These are phyloP conservation scores for Sarocladium oryzae DNA, from an alignment of 2,329 filamentous ascomycete species.

Conservation along the genomic window DNA sequence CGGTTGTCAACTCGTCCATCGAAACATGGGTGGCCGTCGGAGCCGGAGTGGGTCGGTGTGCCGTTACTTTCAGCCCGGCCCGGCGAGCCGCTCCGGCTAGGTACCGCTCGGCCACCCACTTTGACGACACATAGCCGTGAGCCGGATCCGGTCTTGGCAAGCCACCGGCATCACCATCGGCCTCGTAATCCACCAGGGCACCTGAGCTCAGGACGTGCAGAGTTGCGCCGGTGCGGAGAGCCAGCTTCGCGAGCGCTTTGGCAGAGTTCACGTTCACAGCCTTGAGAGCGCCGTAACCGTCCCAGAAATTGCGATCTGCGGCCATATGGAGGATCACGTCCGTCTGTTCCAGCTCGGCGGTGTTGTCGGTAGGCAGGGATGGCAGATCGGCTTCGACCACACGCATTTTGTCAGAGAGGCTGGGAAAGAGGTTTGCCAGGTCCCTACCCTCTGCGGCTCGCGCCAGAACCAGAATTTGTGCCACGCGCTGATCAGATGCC, in stretches of 20 bases:
- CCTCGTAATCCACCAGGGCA: background rate
- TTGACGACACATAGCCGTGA: background rate
- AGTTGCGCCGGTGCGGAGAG: background rate
- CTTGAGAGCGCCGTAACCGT: background rate
- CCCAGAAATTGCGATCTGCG: constrained; percentile 9
- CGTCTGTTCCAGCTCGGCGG: no score
- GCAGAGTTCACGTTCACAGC: constrained; percentile 3
- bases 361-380: background rate
- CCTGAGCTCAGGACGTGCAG: constrained; percentile 4
- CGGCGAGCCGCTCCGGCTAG: background rate
- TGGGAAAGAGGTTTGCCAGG: no score
- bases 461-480: no score
- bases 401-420: no score
- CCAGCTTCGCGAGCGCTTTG: background rate
- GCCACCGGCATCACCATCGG: background rate
- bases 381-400: background rate
- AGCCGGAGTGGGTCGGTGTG: background rate
- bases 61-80: background rate
- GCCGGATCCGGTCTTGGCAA: no score
- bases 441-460: no score
- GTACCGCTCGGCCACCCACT: background rate
- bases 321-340: background rate
- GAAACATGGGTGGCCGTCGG: background rate
- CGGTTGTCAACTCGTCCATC: background rate
- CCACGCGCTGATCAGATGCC: no score